Evolutionary conservation across 306 rosid genomes (phyloP), one percentile per base, ranked within the genome.

Genomic region (Rosa rugosa): DNA sequence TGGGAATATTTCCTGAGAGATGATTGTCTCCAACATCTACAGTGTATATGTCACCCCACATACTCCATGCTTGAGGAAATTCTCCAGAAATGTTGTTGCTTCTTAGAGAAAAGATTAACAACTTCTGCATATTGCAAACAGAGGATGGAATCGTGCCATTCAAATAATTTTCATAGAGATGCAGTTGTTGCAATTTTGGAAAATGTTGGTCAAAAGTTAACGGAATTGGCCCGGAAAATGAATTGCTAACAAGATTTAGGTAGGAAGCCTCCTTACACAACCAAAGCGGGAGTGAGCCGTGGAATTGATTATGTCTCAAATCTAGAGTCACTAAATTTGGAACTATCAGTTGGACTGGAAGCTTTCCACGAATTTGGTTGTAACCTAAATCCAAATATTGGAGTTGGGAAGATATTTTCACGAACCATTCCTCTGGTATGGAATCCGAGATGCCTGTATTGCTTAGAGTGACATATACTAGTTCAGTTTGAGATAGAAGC

Each of bases 211-310:
- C 36, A 1, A 41, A 8, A 23, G 40, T 69, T 13, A 8, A 41
- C 6, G 73, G 53, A 69, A 69, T 42, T 42, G 31, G 17, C 11
- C 53, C 72, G 20, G 36, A 68, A 20, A 41, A 42, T 5, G n/a
- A 41, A n/a, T 68, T 68, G 31, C 4, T 42, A 8, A 4, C 11
- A 10, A 68, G 34, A 42, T 41, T 1, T 18, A 70, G 2, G 40
- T 0, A 0, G 57, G 0, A 0, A 2, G 1, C 36, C 1, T 25
- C 22, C 0, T 18, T 45, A n/a, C 27, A 27, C 27, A 17, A 0
- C 42, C 57, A 71, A 71, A 71, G 42, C 6, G 75, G 75, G 12
- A 71, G 16, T 2, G 57, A 12, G 0, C 59, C 75, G 0, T 71
- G 22, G 0, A 53, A 53, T 5, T 14, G 20, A 18, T 71, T 49